Conservation (phyloP, 257 asterid species). For the Gentiana straminea region DNA sequence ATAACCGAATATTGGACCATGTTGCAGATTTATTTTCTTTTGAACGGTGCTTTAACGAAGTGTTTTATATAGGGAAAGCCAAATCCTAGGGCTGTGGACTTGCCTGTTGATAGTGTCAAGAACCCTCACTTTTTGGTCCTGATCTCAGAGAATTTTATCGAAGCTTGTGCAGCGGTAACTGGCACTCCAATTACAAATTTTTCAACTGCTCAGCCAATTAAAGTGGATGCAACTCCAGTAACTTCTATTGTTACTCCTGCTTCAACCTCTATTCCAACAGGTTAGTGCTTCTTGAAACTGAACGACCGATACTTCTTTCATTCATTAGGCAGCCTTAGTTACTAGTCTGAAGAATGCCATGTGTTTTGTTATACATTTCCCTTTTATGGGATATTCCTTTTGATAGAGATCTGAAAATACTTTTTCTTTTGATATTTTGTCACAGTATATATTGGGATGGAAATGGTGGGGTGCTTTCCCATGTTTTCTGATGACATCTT, state of each 20-base stretch:
- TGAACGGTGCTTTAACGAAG: background rate
- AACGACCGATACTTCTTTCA: background rate
- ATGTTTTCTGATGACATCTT: too few species aligned
- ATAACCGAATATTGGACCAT: too few species aligned
- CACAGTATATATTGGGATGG: too few species aligned
- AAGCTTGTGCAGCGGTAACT: constrained; percentile 65
- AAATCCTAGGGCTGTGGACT: constrained; percentile 58
- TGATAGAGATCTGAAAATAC: too few species aligned
- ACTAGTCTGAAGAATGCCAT: too few species aligned
- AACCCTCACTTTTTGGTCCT: constrained; percentile 85
- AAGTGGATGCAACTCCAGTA: constrained; percentile 50
- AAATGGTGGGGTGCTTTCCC: too few species aligned
- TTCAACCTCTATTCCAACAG: constrained; percentile 48
- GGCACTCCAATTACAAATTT: constrained; percentile 50
- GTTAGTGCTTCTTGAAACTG: constrained; percentile 20
- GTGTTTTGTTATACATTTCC: too few species aligned
- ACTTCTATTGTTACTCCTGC: constrained; percentile 56
- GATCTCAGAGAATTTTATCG: constrained; percentile 68
- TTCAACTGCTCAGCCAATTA: constrained; percentile 57
- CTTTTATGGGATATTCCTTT: too few species aligned
- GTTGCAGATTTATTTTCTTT: background rate
- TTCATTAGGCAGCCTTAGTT: background rate
- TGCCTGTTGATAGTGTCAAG: constrained; percentile 49
- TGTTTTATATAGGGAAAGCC: constrained; percentile 54
- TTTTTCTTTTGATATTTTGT: too few species aligned